A percentile compares a stretch with the other conserved stretches of the same genome.
phyloP scores from a whole-genome alignment of 352 stramenopile species.

The Elongisporangium anandrum region DNA sequence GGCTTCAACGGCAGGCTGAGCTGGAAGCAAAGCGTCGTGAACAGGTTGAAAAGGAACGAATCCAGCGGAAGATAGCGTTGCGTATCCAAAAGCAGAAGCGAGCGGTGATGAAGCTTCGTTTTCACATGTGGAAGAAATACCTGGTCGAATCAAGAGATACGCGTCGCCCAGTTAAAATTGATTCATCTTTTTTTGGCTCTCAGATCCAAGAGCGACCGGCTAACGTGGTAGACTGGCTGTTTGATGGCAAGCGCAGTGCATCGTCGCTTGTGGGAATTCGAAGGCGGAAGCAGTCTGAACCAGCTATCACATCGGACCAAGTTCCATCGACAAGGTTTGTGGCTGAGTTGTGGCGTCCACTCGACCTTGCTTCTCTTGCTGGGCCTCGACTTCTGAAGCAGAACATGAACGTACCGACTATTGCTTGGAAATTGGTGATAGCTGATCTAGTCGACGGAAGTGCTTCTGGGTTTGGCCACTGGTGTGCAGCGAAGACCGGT shows the following conservation, averaged over 20 bases:
- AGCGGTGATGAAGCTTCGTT: conserved; percentile 47
- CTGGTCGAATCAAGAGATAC: conserved; percentile 37
- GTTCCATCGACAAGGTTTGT: not conserved
- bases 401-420: conserved; percentile 11
- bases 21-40: conserved; percentile 45
- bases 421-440: conserved; percentile 69
- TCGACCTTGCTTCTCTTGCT: conserved; percentile 35
- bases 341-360: conserved; percentile 12
- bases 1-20: conserved; percentile 31
- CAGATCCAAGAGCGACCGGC: conserved; percentile 35
- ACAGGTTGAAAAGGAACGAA: conserved; percentile 41
- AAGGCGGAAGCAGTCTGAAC: not conserved
- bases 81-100: conserved; percentile 41
- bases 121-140: conserved; percentile 68
- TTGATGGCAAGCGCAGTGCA: conserved; percentile 3
- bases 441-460: conserved; percentile 58
- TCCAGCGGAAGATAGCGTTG: conserved; percentile 26
- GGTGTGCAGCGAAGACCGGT: conserved; percentile 59
- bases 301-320: not conserved
- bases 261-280: not conserved
- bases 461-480: conserved; percentile 62
- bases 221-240: conserved; percentile 43
- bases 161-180: conserved; percentile 32
- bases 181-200: conserved; percentile 15
- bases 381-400: conserved; percentile 16